Evolutionary conservation across 2,329 filamentous ascomycete species (phyloP).

Genomic region (Pestalotiopsis fici): DNA sequence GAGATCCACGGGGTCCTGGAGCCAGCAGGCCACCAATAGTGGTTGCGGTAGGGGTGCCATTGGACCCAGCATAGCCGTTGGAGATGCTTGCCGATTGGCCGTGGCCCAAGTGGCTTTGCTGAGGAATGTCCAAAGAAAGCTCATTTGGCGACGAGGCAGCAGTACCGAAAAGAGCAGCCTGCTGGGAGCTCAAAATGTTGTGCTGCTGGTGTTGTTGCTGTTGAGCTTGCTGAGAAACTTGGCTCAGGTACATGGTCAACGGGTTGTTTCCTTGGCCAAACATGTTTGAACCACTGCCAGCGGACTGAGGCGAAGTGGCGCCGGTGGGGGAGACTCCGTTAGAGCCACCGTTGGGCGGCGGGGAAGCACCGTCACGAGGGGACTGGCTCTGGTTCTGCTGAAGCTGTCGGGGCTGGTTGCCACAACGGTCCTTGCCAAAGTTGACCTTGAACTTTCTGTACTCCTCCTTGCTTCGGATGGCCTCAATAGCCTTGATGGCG

Average conservation of each 20-base stretch:
- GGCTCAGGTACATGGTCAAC: constrained; percentile 88
- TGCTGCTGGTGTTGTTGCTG: constrained; percentile 76
- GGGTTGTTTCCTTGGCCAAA: constrained; percentile 87
- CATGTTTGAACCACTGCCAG: constrained; percentile 60
- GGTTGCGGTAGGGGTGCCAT: constrained; percentile 57
- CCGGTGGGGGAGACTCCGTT: constrained; percentile 59
- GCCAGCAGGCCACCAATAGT: constrained; percentile 78
- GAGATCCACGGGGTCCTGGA: constrained; percentile 62
- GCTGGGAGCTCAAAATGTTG: constrained; percentile 71
- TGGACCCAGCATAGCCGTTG: constrained; percentile 60
- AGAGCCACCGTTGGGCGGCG: constrained; percentile 61
- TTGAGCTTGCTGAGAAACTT: constrained; percentile 73
- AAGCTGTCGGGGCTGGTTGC: constrained; percentile 90
- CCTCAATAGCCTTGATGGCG: constrained; percentile 98
- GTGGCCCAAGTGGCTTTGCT: constrained; percentile 63
- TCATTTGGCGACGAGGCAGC: constrained; percentile 62
- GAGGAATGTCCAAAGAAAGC: constrained; percentile 58
- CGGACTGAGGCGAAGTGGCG: constrained; percentile 57
- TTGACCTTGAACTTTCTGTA: constrained; percentile 99
- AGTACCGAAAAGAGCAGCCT: constrained; percentile 79
- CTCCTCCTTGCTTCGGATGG: constrained; percentile 89
- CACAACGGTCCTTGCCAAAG: constrained; percentile 97
- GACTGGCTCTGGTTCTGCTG: constrained; percentile 66
- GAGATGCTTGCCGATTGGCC: constrained; percentile 67
- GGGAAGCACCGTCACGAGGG: constrained; percentile 64